Evolutionary conservation across 352 stramenopile species (phyloP).

Genomic region (Thalassiosira sp.): DNA sequence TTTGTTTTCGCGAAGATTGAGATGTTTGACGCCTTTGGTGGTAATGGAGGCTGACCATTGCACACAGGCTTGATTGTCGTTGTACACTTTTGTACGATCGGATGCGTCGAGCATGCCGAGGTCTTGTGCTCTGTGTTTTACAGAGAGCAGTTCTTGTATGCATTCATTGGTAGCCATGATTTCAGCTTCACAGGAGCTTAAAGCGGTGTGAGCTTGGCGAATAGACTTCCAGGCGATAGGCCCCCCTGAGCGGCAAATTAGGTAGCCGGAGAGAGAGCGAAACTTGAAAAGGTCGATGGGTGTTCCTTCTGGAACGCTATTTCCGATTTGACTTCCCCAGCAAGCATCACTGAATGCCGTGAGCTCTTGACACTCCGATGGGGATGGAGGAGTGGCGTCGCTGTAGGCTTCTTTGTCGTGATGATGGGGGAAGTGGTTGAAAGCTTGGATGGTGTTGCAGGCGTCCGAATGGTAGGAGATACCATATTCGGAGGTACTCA

Average conservation of each 20-base stretch:
- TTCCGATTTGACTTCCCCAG: too few relatives aligned
- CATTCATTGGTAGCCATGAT: conserved; percentile 12
- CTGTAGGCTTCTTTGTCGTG: conserved; percentile 11
- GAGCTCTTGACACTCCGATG: not conserved
- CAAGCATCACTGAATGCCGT: conserved; percentile 1
- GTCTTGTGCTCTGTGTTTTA: not conserved
- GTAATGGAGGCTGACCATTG: conserved; percentile 1
- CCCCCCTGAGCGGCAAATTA: not conserved
- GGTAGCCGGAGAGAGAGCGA: not conserved
- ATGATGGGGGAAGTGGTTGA: not conserved
- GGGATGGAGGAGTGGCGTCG: not conserved
- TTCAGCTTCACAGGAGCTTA: conserved; percentile 7
- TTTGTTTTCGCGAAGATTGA: conserved; percentile 6
- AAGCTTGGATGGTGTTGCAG: not conserved
- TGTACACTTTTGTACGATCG: conserved; percentile 3
- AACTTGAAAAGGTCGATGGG: conserved; percentile 11
- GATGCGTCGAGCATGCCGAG: not conserved
- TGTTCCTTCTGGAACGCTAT: not conserved
- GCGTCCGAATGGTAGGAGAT: conserved; percentile 6
- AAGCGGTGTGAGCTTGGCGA: not conserved
- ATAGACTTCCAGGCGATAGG: conserved; percentile 7
- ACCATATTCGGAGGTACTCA: conserved; percentile 1
- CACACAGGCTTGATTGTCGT: conserved; percentile 3
- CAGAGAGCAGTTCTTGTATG: not conserved
- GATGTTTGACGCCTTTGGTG: conserved; percentile 1